Conservation (phyloP, 1,284 basidiomycete species). For the Cryptococcus jaspeensis region DNA sequence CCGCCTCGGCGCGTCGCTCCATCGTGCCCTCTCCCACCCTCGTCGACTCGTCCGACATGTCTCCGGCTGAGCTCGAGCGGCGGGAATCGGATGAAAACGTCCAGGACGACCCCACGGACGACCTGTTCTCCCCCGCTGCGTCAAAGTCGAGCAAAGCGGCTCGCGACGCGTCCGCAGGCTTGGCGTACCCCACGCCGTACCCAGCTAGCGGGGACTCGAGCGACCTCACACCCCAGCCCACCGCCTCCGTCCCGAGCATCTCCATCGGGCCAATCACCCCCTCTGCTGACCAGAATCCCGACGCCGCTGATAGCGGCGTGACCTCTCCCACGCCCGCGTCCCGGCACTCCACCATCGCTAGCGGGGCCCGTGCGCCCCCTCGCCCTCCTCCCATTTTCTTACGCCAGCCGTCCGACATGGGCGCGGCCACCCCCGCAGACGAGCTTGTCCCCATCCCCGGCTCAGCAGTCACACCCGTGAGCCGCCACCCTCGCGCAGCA, state of each 20-base stretch:
- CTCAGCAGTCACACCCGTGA: conserved; percentile 3
- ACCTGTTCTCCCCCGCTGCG: neutral
- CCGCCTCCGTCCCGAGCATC: neutral
- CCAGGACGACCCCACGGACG: neutral
- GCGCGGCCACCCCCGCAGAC: conserved; percentile 2
- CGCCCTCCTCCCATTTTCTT: conserved; percentile 32
- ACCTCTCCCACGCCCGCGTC: conserved; percentile 15
- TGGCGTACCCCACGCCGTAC: too few species aligned
- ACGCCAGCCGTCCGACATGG: conserved; percentile 17
- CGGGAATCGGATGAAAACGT: neutral
- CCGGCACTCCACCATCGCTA: conserved; percentile 6
- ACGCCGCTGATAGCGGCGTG: neutral
- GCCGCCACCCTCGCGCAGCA: neutral
- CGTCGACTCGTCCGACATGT: conserved; percentile 2
- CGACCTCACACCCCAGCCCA: neutral
- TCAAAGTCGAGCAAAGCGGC: neutral
- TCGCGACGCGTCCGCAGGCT: too few species aligned
- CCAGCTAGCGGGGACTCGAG: too few species aligned
- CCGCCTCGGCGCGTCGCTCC: too few species aligned
- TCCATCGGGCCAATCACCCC: neutral
- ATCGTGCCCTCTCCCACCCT: conserved; percentile 5
- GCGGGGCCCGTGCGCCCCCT: conserved; percentile 8
- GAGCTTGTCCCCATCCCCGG: too few species aligned
- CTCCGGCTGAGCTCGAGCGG: neutral
- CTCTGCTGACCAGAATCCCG: conserved; percentile 1